Percentiles rank a stretch among this genome's conserved stretches.
These are phyloP conservation scores for Rhodamnia argentea DNA, from an alignment of 345 rosid genomes.

Conservation along the genomic window DNA sequence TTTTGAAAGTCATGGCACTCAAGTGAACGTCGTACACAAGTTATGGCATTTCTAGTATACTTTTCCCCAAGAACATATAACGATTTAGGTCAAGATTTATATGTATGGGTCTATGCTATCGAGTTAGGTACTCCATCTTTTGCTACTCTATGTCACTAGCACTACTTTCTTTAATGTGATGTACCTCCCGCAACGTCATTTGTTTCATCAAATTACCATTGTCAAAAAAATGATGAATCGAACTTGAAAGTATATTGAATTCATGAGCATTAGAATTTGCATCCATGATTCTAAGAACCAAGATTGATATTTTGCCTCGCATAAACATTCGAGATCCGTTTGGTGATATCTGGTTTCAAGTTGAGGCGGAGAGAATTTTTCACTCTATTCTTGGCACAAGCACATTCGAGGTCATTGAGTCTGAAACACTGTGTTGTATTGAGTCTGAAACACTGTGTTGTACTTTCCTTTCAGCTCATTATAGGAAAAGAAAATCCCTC, in stretches of 20 bases:
- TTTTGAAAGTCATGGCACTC: no score
- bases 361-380: not conserved
- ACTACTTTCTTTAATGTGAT: not conserved
- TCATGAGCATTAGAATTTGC: not conserved
- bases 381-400: not conserved
- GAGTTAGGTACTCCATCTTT: conserved; percentile 29
- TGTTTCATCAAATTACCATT: not conserved
- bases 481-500: not conserved
- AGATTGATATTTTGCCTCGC: not conserved
- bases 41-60: no score
- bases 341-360: not conserved
- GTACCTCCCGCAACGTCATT: not conserved
- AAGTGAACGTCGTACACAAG: no score
- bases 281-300: not conserved
- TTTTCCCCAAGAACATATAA: no score
- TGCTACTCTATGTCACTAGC: not conserved
- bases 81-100: conserved; percentile 40
- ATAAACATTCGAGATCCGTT: not conserved
- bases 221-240: not conserved
- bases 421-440: not conserved
- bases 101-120: conserved; percentile 34
- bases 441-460: not conserved
- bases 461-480: not conserved
- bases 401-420: not conserved
- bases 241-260: not conserved